Evolutionary conservation across 2,329 filamentous ascomycete species (phyloP).

Genomic region (Venturiaceae sp.): DNA sequence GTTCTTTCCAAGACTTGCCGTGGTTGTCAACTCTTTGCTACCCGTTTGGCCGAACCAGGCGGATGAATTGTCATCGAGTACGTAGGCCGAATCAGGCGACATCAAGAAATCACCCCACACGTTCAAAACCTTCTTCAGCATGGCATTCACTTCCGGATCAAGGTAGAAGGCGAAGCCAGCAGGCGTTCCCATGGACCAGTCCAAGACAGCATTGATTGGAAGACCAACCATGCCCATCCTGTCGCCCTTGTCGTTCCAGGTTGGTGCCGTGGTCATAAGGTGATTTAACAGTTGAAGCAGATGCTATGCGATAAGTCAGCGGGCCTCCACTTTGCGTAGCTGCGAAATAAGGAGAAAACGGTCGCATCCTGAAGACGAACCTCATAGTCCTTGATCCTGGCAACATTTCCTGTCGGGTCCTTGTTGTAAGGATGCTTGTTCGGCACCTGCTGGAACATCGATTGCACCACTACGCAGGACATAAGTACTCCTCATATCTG

Average conservation of each 20-base stretch:
- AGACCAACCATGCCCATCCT: conserved; percentile 39
- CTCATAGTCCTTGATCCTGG: no score
- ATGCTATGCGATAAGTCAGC: not conserved
- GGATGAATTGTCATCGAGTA: conserved; percentile 22
- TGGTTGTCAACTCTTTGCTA: not conserved
- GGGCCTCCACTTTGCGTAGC: no score
- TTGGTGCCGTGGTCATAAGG: conserved; percentile 28
- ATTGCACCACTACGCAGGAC: conserved; percentile 55
- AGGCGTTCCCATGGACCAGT: conserved; percentile 49
- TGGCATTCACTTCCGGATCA: conserved; percentile 40
- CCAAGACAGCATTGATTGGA: conserved; percentile 47
- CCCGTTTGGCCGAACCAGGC: conserved; percentile 29
- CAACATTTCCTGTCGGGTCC: conserved; percentile 51
- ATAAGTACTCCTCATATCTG: no score
- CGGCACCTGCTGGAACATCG: conserved; percentile 62
- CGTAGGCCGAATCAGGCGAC: conserved; percentile 25
- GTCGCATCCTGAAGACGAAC: no score
- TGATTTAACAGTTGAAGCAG: conserved; percentile 60
- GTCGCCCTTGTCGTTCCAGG: conserved; percentile 29
- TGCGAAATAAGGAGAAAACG: no score
- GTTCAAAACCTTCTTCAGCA: conserved; percentile 42
- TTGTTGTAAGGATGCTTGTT: conserved; percentile 47
- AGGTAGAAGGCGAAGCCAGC: conserved; percentile 46
- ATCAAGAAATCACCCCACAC: conserved; percentile 32
- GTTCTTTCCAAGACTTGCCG: conserved; percentile 11